Evolutionary conservation across 192 early-diverging fungal species (phyloP).

Genomic region (Coemansia sp.): DNA sequence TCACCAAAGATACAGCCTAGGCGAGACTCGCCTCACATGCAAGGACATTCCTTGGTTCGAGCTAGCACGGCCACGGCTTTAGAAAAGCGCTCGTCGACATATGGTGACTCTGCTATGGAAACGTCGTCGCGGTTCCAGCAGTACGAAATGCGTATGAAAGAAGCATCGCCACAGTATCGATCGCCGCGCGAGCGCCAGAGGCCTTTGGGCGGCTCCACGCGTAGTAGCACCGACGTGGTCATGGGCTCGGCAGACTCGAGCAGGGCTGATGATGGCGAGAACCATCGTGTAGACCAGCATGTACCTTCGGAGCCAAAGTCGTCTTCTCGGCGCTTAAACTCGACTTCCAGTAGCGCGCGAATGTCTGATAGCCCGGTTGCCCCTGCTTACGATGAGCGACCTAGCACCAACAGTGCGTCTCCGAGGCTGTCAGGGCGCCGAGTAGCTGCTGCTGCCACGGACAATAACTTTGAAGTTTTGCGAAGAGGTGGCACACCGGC

Average conservation of each 20-base stretch:
- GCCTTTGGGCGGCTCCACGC: not conserved
- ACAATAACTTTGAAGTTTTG: constrained; percentile 34
- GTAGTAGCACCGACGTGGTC: constrained; percentile 5
- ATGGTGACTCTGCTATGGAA: constrained; percentile 34
- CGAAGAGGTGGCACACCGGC: constrained; percentile 10
- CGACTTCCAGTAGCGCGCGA: constrained; percentile 12
- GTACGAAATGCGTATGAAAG: constrained; percentile 28
- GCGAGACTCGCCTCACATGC: constrained; percentile 8
- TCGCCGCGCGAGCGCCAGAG: constrained; percentile 37
- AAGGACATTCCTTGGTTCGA: not conserved
- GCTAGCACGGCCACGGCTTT: not conserved
- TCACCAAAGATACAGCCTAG: constrained; percentile 10
- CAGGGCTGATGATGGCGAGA: not conserved
- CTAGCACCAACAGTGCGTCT: constrained; percentile 18
- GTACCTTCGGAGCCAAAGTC: constrained; percentile 12
- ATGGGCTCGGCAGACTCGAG: constrained; percentile 2
- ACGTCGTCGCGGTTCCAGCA: constrained; percentile 39
- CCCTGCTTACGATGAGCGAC: constrained; percentile 2
- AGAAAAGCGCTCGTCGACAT: constrained; percentile 11
- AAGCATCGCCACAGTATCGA: constrained; percentile 24
- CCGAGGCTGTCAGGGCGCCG: constrained; percentile 34
- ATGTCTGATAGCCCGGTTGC: not conserved
- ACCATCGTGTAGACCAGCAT: not conserved
- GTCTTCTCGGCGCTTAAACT: constrained; percentile 7
- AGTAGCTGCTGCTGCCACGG: not conserved